Evolutionary conservation across 192 early-diverging fungal species (phyloP).

Genomic region (Mortierella claussenii): DNA sequence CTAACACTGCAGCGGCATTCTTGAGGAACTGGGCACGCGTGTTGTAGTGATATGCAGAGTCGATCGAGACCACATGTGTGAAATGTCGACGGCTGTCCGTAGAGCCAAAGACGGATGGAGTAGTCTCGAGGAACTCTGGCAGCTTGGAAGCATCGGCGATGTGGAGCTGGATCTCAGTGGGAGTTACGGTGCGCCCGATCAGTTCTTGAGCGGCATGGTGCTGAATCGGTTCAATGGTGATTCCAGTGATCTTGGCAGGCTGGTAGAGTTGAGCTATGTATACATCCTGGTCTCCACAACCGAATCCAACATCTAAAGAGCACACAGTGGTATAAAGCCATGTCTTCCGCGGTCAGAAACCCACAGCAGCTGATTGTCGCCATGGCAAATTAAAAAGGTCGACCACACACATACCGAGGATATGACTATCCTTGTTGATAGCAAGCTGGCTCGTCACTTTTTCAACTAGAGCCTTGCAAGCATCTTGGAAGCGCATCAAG

Average conservation of each 20-base stretch:
- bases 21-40: slow-evolving; percentile 54
- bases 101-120: slow-evolving; percentile 7
- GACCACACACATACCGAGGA: slow-evolving; percentile 41
- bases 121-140: slow-evolving; percentile 22
- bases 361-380: no score
- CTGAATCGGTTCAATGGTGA: slow-evolving; percentile 58
- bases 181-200: slow-evolving; percentile 4
- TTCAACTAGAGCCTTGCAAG: slow-evolving; percentile 52
- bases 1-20: slow-evolving; percentile 15
- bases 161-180: slow-evolving; percentile 34
- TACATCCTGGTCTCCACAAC: slow-evolving; percentile 66
- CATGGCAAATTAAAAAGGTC: no score
- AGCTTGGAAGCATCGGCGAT: slow-evolving; percentile 48
- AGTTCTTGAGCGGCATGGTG: slow-evolving; percentile 44
- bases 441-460: slow-evolving; percentile 38
- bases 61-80: slow-evolving; percentile 57
- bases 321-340: no score
- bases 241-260: slow-evolving; percentile 50
- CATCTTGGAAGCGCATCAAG: slow-evolving; percentile 49
- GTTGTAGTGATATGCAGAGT: slow-evolving; percentile 62
- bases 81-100: slow-evolving; percentile 11
- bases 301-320: slow-evolving; percentile 65
- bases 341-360: no score
- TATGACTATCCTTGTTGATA: slow-evolving; percentile 28
- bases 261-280: slow-evolving; percentile 44